Evolutionary conservation across 2,329 filamentous ascomycete species (phyloP).

Genomic region (Fusarium pilosicola): DNA sequence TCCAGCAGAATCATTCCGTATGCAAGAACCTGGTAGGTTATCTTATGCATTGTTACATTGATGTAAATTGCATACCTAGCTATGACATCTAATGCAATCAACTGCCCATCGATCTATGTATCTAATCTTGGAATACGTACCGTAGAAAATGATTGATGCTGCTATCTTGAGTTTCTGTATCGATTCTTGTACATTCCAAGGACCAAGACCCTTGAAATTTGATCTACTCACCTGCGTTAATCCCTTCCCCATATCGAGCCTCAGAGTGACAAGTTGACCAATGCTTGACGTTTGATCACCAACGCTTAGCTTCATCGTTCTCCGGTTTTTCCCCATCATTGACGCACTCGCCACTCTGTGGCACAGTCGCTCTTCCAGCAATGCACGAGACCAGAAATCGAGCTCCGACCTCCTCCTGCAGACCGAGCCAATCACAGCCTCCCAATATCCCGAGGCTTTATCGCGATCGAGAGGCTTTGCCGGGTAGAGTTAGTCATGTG

Average conservation of each 20-base stretch:
- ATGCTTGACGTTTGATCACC: slow-evolving; percentile 28
- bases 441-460: slow-evolving; percentile 44
- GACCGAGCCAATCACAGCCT: slow-evolving; percentile 41
- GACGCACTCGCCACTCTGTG: slow-evolving; percentile 45
- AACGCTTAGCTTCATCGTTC: slow-evolving; percentile 27
- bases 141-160: not conserved
- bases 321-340: slow-evolving; percentile 37
- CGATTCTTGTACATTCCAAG: slow-evolving; percentile 33
- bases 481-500: not conserved
- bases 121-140: slow-evolving; percentile 1
- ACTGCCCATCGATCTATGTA: slow-evolving; percentile 27
- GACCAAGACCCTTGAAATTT: slow-evolving; percentile 31
- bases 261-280: slow-evolving; percentile 18
- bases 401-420: slow-evolving; percentile 34
- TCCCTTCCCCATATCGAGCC: slow-evolving; percentile 36
- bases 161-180: not conserved
- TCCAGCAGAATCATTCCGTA: not conserved
- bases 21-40: not conserved
- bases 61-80: not conserved
- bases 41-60: slow-evolving; percentile 19
- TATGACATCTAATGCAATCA: slow-evolving; percentile 18
- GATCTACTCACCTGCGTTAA: slow-evolving; percentile 17
- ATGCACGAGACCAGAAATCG: slow-evolving; percentile 27
- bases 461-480: slow-evolving; percentile 39
- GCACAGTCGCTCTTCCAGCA: slow-evolving; percentile 19